Evolutionary conservation across 495 filamentous ascomycete genomes (phyloP), one percentile per base, ranked within the genome.

Genomic region (Aspergillus cristatus): DNA sequence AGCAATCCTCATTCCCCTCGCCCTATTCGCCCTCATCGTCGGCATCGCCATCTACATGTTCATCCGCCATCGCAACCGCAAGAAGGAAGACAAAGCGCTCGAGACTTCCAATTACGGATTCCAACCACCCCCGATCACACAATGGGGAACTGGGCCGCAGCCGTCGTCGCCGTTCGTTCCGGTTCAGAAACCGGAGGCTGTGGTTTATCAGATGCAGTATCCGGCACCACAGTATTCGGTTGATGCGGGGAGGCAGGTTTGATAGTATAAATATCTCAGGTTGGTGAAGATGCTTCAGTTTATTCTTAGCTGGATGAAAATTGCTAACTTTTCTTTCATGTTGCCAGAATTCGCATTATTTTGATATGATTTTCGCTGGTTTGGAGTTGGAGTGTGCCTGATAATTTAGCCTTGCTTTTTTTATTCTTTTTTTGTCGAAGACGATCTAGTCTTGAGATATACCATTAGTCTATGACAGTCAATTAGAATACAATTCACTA

Each of bases 1-100:
- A 54, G 2, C 52, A 46, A 2, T 63, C 51, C 39, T 76, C 32
- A 41, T 51, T 16, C 48, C 48, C 0, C 34, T 51, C 6, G 35
- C 40, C 28, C n/a, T 45, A 7, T 6, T 51, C 34, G 7, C 40
- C 2, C 24, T 47, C 14, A 15, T 45, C 22, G 26, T 26, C 13
- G 20, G 34, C 13, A 28, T 41, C 8, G 36, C 34, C 11, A 26
- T 34, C 11, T 31, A 47, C 22, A n/a, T 41, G 14, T 35, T 51
- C 32, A 45, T 40, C 18, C 39, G 37, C 12, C 48, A 28, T 8
- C 34, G 38, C 8, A 32, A 41, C 8, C 36, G 34, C 5, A 51
- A 51, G 16, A 18, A 38, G 20, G 35, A 51, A 35, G 35, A 44
- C 13, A 15, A 32, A 28, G 24, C 35, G 10, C 3, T 42, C 18